These are phyloP conservation scores for Gleditsia sinensis DNA, from an alignment of 306 rosid genomes.

Conservation along the genomic window DNA sequence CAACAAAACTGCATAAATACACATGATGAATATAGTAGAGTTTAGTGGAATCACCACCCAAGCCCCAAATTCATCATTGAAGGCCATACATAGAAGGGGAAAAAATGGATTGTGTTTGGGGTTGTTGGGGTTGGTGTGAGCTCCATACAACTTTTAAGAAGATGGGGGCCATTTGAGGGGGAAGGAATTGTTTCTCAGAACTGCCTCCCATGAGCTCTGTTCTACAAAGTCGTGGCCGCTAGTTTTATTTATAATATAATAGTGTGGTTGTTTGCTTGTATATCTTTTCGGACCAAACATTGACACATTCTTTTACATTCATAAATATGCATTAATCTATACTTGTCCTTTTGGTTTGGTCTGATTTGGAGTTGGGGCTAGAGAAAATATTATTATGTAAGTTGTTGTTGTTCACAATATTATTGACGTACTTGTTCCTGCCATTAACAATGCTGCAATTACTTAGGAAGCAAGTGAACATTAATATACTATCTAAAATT, in stretches of 20 bases:
- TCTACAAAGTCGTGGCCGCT: neutral
- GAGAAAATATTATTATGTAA: no score
- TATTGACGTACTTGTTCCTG: no score
- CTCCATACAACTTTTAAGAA: neutral
- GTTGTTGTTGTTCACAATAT: no score
- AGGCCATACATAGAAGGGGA: neutral
- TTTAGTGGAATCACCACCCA: neutral
- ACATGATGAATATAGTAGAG: neutral
- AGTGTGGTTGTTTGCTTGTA: neutral
- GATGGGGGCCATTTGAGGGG: slow-evolving; percentile 3
- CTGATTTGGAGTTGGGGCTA: no score
- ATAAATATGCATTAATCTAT: neutral
- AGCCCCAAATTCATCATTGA: neutral
- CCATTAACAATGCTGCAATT: no score
- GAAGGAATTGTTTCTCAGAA: no score
- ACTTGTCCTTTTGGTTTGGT: neutral
- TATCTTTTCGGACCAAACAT: neutral
- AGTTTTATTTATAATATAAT: no score
- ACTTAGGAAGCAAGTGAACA: no score
- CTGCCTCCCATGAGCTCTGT: neutral
- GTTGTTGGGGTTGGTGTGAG: slow-evolving; percentile 47
- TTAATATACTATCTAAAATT: no score
- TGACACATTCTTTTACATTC: neutral
- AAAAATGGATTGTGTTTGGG: slow-evolving; percentile 25
- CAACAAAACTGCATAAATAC: neutral